Percentiles rank a stretch among this genome's conserved stretches.
These are phyloP conservation scores for Tolypocladium nubicola DNA, from an alignment of 2,329 filamentous ascomycete genomes.

Conservation along the genomic window DNA sequence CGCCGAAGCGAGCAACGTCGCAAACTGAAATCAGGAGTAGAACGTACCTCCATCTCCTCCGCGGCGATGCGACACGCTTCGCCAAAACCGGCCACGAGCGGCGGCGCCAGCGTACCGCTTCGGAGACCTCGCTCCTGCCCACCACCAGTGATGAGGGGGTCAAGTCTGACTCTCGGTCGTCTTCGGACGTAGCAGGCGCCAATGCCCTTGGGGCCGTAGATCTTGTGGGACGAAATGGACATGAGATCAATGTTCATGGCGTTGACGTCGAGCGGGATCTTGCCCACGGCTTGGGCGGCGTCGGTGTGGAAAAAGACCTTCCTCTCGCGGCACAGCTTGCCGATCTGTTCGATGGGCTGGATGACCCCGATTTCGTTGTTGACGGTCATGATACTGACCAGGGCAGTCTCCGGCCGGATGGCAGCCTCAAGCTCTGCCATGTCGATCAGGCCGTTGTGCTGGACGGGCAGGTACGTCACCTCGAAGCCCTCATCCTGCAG, in stretches of 20 bases:
- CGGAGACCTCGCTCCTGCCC: conserved; percentile 91
- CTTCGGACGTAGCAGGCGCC: conserved; percentile 93
- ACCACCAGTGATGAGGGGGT: conserved; percentile 92
- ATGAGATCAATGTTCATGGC: conserved; percentile 97
- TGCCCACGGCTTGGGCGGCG: conserved; percentile 93
- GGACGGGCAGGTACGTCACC: conserved; percentile 90
- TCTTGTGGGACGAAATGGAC: conserved; percentile 98
- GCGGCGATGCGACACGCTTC: conserved; percentile 89
- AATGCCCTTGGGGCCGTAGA: conserved; percentile 95
- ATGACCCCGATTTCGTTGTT: conserved; percentile 99
- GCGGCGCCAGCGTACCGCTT: conserved; percentile 86
- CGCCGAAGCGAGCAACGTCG: conserved; percentile 4
- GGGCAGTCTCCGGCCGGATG: conserved; percentile 78
- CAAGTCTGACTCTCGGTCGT: conserved; percentile 83
- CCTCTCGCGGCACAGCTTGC: conserved; percentile 77
- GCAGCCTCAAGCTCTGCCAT: conserved; percentile 78
- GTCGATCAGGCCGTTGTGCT: conserved; percentile 73
- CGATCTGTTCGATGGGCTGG: conserved; percentile 88
- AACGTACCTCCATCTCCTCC: conserved; percentile 79
- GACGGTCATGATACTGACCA: conserved; percentile 97
- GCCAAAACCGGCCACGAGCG: conserved; percentile 83
- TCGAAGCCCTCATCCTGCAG: conserved; percentile 95
- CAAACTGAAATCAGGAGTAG: conserved; percentile 39
- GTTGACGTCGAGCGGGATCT: conserved; percentile 94
- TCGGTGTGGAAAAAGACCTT: conserved; percentile 99